Base-by-base conservation (phyloP, 148 eudicot genomes). In the Polygonum aviculare region DNA sequence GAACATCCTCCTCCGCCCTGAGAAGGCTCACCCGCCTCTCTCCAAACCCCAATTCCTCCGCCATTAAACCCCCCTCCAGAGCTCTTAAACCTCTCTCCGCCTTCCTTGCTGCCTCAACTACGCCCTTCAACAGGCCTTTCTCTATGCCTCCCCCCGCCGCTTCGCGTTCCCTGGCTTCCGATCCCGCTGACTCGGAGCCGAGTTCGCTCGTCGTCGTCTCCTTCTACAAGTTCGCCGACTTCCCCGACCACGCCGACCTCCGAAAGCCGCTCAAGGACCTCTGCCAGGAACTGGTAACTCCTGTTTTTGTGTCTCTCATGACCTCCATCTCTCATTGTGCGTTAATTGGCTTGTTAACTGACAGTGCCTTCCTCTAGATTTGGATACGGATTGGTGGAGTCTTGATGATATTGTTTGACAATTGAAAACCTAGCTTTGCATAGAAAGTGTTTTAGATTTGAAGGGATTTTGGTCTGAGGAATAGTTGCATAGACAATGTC, bases 201-300 rank as follows among this genome's bases (percentile, higher is more conserved):
- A 65, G 71, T 38, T 79, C 84, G 4, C 92, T 95, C 15, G 86
- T 90, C 45, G 96, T 95, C 50, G 90, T 92, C n/a, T 95, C 97
- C 12, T 95, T 92, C 74, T 95, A 95, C 79, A 92, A 92, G 83
- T 95, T 95, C 69, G 96, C 98, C 33, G 90, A 95, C 81, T 92
- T 95, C 21, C 84, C 89, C 14, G 96, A 90, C 78, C 89, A 92
- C 48, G 96, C 89, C 16, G 84, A 86, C 49, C 74, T 95, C 31
- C 83, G 94, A 8, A 79, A 80, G 19, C 97, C 98, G 2, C 74
- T 95, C 50, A 95, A 90, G 83, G 88, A 79, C 10, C 94, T 95
- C 70, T 92, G 97, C 71, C 70, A 90, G 74, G 77, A 77, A 36
- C 83, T 95, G 96, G 97, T 95, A 87, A 49, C 44, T 67, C 16